These are phyloP conservation scores for Plasmodium sp. DNA, from an alignment of 169 alveolate genomes.

Conservation along the genomic window DNA sequence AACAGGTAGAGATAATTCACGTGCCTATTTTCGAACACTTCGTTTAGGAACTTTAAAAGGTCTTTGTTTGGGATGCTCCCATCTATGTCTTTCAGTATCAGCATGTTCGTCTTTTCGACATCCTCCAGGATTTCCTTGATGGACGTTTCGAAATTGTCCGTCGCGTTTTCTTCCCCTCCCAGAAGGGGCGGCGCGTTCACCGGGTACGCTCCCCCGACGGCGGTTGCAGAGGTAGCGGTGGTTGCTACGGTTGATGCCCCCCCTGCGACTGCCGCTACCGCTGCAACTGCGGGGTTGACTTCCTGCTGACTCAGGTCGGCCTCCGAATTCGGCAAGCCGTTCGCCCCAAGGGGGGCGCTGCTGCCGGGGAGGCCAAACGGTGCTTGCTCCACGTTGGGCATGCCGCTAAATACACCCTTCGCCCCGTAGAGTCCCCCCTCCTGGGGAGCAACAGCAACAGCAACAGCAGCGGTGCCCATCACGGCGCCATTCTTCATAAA, in stretches of 20 bases:
- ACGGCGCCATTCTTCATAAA: slow-evolving; percentile 15
- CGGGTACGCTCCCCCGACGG: neutral
- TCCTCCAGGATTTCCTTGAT: neutral
- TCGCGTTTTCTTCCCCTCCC: neutral
- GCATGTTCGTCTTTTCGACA: slow-evolving; percentile 37
- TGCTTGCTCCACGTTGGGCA: neutral
- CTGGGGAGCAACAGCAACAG: neutral
- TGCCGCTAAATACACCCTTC: neutral
- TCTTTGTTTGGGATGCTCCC: slow-evolving; percentile 39
- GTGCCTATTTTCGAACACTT: slow-evolving; percentile 34
- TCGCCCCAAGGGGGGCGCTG: neutral
- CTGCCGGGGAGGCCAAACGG: neutral
- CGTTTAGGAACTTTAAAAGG: slow-evolving; percentile 35
- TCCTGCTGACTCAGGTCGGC: neutral
- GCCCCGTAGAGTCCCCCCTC: neutral
- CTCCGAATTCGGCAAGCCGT: neutral
- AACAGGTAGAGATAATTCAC: slow-evolving; percentile 48
- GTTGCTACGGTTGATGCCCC: neutral
- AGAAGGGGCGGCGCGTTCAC: neutral
- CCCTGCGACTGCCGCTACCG: neutral
- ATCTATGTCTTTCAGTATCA: slow-evolving; percentile 68
- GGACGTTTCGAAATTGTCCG: slow-evolving; percentile 14
- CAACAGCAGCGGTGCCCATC: neutral
- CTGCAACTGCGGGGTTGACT: neutral
- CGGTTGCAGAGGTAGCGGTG: neutral